Evolutionary conservation across 73 alveolate genomes (phyloP).

Genomic region (Symbiodinium natans): DNA sequence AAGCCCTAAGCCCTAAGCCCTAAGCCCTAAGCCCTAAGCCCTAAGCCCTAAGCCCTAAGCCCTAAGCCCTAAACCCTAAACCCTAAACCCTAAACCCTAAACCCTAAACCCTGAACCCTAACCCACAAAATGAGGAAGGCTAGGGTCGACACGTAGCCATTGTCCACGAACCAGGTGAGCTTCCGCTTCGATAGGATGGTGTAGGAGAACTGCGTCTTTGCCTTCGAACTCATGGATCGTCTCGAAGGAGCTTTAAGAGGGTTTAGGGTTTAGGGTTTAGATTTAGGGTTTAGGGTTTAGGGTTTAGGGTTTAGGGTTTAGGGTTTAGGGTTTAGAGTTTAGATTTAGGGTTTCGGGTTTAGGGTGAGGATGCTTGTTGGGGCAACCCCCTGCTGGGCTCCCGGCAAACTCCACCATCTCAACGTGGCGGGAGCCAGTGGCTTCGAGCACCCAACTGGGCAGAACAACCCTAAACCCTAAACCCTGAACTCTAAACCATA

Average conservation of each 20-base stretch:
- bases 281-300: background rate
- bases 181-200: constrained; percentile 92
- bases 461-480: too few species aligned
- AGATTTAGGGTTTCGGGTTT: too few species aligned
- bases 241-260: too few species aligned
- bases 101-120: background rate
- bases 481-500: too few species aligned
- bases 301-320: background rate
- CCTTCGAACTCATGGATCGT: background rate
- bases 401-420: constrained; percentile 74
- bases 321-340: background rate
- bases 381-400: background rate
- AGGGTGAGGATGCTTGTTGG: too few species aligned
- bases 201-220: constrained; percentile 65
- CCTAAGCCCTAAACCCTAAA: background rate
- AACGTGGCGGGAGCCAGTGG: constrained; percentile 77
- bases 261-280: background rate
- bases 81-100: background rate
- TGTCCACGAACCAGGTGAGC: constrained; percentile 92
- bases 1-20: background rate
- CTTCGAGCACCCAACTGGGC: constrained; percentile 80
- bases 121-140: background rate
- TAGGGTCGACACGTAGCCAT: constrained; percentile 30
- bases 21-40: too few species aligned
- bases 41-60: background rate